These are phyloP conservation scores for Russula virescens DNA, from an alignment of 768 basidiomycete species.

Conservation along the genomic window DNA sequence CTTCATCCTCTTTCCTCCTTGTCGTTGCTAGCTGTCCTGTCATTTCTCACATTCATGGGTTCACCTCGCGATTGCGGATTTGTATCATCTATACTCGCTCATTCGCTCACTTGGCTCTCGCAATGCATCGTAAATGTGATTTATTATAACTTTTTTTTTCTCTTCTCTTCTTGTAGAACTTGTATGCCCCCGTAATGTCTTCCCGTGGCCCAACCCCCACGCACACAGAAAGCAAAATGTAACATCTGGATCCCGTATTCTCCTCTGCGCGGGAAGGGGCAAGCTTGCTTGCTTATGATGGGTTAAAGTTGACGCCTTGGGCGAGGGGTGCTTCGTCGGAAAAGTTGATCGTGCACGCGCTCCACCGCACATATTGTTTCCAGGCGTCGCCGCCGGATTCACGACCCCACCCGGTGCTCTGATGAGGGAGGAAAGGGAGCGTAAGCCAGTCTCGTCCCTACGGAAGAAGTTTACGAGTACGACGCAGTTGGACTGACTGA, in stretches of 20 bases:
- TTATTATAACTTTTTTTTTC: constrained; percentile 20
- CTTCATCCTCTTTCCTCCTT: constrained; percentile 18
- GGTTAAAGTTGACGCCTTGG: constrained; percentile 83
- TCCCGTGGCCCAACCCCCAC: background rate
- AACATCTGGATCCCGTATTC: constrained; percentile 5
- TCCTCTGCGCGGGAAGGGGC: background rate
- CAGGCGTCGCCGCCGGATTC: constrained; percentile 98
- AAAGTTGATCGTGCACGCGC: constrained; percentile 90
- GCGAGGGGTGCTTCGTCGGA: constrained; percentile 85
- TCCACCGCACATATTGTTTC: constrained; percentile 95
- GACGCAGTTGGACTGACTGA: constrained; percentile 29
- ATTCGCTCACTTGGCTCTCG: constrained; percentile 29
- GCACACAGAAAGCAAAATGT: constrained; percentile 17
- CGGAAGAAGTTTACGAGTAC: too few species aligned
- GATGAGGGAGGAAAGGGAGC: constrained; percentile 10
- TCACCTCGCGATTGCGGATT: constrained; percentile 22
- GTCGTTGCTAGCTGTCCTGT: constrained; percentile 19
- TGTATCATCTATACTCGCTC: constrained; percentile 28
- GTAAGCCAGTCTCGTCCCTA: background rate
- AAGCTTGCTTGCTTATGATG: constrained; percentile 29
- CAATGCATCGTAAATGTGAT: constrained; percentile 24
- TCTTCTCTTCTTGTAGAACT: constrained; percentile 18
- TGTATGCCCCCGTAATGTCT: constrained; percentile 21
- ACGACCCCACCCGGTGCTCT: constrained; percentile 91
- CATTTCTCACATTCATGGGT: constrained; percentile 22